phyloP scores from a whole-genome alignment of 2,329 filamentous ascomycete species.

The Cytospora mali region DNA sequence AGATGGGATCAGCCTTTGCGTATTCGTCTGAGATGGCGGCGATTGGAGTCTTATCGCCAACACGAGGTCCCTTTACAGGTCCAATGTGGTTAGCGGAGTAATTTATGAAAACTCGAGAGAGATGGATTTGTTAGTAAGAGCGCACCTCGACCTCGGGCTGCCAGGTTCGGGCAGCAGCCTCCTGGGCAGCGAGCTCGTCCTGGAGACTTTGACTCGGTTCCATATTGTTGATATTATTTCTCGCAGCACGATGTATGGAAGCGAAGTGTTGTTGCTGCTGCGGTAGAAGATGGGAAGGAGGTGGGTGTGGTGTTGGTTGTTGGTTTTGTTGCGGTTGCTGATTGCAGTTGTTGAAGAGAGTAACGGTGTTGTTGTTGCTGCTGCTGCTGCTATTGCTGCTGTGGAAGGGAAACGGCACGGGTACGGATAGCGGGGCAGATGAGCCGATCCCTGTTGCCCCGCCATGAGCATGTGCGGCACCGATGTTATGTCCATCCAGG shows the following conservation, averaged over 20 bases:
- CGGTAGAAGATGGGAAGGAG: conserved; percentile 22
- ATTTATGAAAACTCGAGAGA: conserved; percentile 26
- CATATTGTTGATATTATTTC: conserved; percentile 40
- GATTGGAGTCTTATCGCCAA: conserved; percentile 78
- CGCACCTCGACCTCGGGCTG: conserved; percentile 59
- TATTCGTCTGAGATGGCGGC: conserved; percentile 81
- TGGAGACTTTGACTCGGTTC: conserved; percentile 35
- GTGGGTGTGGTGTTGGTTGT: conserved; percentile 28
- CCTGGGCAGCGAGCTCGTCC: conserved; percentile 58
- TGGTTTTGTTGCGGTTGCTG: conserved; percentile 26
- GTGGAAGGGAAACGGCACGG: conserved; percentile 19
- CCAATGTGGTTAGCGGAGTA: conserved; percentile 31
- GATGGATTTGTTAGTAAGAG: background rate
- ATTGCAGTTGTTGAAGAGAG: conserved; percentile 23
- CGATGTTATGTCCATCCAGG: background rate
- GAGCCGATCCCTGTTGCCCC: conserved; percentile 16
- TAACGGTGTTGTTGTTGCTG: background rate
- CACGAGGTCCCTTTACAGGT: conserved; percentile 70
- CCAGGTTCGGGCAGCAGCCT: conserved; percentile 62
- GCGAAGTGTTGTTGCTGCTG: conserved; percentile 6
- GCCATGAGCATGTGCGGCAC: conserved; percentile 4
- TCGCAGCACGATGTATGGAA: conserved; percentile 10
- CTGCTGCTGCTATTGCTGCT: background rate
- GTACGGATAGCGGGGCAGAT: conserved; percentile 21
- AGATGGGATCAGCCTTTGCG: conserved; percentile 82